These are phyloP conservation scores for Pichia sp. DNA, from an alignment of 1,139 yeast genomes.

Conservation along the genomic window DNA sequence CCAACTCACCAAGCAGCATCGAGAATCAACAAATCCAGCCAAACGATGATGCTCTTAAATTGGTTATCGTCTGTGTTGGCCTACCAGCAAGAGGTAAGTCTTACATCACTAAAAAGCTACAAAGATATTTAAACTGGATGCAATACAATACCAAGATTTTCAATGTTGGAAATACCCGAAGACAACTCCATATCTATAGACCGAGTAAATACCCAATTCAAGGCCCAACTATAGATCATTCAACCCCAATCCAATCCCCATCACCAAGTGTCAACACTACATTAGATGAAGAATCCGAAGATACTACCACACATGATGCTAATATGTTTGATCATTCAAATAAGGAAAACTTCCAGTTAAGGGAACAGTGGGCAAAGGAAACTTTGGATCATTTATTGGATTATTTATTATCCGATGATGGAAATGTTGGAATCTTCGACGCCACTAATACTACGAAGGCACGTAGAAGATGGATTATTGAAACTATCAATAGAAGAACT, in stretches of 20 bases:
- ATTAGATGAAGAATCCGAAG: no score
- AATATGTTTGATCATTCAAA: conserved; percentile 81
- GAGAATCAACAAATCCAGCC: neutral
- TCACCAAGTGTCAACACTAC: conserved; percentile 7
- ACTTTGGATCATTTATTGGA: conserved; percentile 81
- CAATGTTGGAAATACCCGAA: conserved; percentile 90
- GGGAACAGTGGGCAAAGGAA: conserved; percentile 97
- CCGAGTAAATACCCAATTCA: conserved; percentile 70
- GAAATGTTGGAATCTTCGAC: conserved; percentile 92
- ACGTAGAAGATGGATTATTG: conserved; percentile 66
- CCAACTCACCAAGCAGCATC: neutral
- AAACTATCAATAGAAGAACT: conserved; percentile 65
- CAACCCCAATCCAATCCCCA: conserved; percentile 8
- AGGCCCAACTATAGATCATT: conserved; percentile 32
- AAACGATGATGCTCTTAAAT: conserved; percentile 24
- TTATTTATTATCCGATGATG: conserved; percentile 74
- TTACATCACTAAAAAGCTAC: conserved; percentile 82
- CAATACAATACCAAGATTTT: conserved; percentile 83
- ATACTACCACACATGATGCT: conserved; percentile 50
- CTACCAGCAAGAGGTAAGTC: conserved; percentile 92
- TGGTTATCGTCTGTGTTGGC: conserved; percentile 94
- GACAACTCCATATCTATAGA: conserved; percentile 58
- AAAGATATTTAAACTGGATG: conserved; percentile 84
- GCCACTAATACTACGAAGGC: conserved; percentile 87
- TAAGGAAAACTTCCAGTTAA: conserved; percentile 50